A percentile compares a stretch with the other conserved stretches of the same genome.
phyloP scores from a whole-genome alignment of 192 early-diverging fungal genomes.

The Tieghemiomyces parasiticus region DNA sequence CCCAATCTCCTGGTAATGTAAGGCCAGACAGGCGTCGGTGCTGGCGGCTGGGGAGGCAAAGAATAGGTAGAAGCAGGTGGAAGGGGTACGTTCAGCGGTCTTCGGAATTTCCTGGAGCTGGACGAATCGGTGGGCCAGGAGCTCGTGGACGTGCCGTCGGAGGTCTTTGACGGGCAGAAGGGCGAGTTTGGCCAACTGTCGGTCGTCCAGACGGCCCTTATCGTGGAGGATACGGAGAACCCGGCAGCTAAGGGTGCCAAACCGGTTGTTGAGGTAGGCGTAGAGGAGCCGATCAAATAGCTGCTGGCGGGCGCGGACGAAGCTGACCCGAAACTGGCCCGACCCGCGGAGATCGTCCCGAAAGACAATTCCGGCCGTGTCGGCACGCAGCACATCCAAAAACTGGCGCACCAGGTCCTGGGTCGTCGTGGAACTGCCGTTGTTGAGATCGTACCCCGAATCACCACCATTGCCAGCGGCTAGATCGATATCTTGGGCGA shows the following conservation, averaged over 20 bases:
- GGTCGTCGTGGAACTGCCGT: constrained; percentile 11
- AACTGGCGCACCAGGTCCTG: constrained; percentile 37
- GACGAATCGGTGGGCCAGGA: constrained; percentile 28
- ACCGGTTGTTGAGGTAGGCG: constrained; percentile 36
- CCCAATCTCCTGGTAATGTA: constrained; percentile 35
- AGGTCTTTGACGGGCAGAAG: constrained; percentile 50
- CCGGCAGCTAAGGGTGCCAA: constrained; percentile 40
- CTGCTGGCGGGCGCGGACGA: constrained; percentile 31
- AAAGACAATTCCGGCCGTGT: constrained; percentile 33
- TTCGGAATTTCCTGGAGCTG: constrained; percentile 52
- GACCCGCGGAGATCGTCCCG: constrained; percentile 38
- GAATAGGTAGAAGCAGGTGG: constrained; percentile 59
- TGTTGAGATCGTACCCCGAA: constrained; percentile 15
- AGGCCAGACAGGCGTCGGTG: constrained; percentile 29
- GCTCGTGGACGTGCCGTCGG: constrained; percentile 42
- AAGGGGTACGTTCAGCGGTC: constrained; percentile 53
- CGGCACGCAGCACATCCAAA: constrained; percentile 37
- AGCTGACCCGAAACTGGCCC: constrained; percentile 43
- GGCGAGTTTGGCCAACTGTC: constrained; percentile 39
- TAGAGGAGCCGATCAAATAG: constrained; percentile 41
- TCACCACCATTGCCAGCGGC: constrained; percentile 21
- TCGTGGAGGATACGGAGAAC: constrained; percentile 49
- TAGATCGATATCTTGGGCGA: constrained; percentile 22
- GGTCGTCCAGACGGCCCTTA: constrained; percentile 64
- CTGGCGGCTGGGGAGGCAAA: constrained; percentile 36